Conservation (phyloP, 164 flowering plant genomes). For the Annona cherimola region DNA sequence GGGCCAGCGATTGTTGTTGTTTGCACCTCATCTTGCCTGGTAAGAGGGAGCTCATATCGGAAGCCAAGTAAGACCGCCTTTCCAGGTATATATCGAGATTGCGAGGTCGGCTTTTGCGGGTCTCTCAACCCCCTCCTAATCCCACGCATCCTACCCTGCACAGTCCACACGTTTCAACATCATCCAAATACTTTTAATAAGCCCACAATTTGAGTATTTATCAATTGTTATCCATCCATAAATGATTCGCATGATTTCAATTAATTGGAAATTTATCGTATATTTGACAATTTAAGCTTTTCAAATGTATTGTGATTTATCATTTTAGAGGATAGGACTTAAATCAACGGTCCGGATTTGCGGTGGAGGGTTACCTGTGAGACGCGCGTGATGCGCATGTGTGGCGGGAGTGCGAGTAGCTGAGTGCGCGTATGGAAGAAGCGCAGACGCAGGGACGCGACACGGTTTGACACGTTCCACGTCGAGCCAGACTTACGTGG, state of each 20-base stretch:
- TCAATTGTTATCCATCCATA: too few species aligned
- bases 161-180: not conserved
- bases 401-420: not conserved
- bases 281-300: too few species aligned
- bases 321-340: too few species aligned
- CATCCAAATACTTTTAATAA: too few species aligned
- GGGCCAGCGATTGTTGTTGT: not conserved
- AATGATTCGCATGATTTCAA: too few species aligned
- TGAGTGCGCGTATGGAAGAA: not conserved
- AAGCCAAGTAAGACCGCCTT: not conserved
- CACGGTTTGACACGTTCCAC: constrained; percentile 22
- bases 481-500: constrained; percentile 9
- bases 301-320: too few species aligned
- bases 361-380: not conserved
- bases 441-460: not conserved
- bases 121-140: not conserved
- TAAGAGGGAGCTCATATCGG: not conserved
- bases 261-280: too few species aligned
- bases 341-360: not conserved
- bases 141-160: not conserved
- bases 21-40: not conserved
- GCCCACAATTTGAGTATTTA: too few species aligned
- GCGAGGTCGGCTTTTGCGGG: not conserved
- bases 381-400: not conserved
- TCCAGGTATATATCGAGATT: not conserved